These are phyloP conservation scores for Fistulinella cinereoalba DNA, from an alignment of 1,284 basidiomycete genomes.

Conservation along the genomic window DNA sequence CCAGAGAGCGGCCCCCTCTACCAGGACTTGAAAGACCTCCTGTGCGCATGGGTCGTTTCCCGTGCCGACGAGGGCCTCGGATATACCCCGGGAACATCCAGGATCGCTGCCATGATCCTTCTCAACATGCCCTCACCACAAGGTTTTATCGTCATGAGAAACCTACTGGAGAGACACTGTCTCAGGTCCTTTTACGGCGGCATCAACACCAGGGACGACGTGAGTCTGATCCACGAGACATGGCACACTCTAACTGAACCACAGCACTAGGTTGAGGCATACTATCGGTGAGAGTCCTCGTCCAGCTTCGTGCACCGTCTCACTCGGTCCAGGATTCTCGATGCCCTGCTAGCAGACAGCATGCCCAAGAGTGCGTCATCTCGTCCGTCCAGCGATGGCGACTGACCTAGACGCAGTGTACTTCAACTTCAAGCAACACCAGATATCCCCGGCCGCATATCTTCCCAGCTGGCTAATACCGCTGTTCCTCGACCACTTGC, in stretches of 20 bases:
- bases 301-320: slow-evolving; percentile 7
- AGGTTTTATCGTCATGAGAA: slow-evolving; percentile 86
- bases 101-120: slow-evolving; percentile 86
- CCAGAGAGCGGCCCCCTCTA: slow-evolving; percentile 78
- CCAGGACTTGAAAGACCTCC: slow-evolving; percentile 81
- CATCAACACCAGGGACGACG: slow-evolving; percentile 69
- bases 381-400: slow-evolving; percentile 2
- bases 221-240: slow-evolving; percentile 41
- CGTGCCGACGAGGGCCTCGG: slow-evolving; percentile 85
- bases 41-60: slow-evolving; percentile 90
- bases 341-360: slow-evolving; percentile 85
- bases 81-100: slow-evolving; percentile 68
- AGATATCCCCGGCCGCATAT: slow-evolving; percentile 77
- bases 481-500: slow-evolving; percentile 83
- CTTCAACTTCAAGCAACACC: slow-evolving; percentile 93
- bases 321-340: slow-evolving; percentile 70
- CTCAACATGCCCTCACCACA: slow-evolving; percentile 79
- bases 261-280: slow-evolving; percentile 68
- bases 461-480: slow-evolving; percentile 79
- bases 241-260: slow-evolving; percentile 28
- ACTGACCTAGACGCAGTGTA: slow-evolving; percentile 55
- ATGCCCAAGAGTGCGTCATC: slow-evolving; percentile 83
- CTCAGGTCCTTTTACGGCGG: slow-evolving; percentile 85
- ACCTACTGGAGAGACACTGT: slow-evolving; percentile 84
- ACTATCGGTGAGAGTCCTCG: slow-evolving; percentile 49